Base-by-base conservation (phyloP, 1,284 basidiomycete species). In the Sporisorium iseilematis-ciliati region DNA sequence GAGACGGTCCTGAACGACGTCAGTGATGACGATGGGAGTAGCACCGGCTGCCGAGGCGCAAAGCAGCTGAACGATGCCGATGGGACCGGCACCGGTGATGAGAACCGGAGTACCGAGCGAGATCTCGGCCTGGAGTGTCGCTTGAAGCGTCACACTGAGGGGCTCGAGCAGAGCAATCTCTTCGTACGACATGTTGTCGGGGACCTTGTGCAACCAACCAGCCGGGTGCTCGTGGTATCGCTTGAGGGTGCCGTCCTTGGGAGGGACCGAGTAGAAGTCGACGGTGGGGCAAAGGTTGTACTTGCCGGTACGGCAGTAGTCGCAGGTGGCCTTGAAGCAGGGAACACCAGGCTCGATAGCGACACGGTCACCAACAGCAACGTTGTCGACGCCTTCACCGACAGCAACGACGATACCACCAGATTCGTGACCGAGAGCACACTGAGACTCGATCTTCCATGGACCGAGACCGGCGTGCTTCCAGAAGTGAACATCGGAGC, bases 101-200 rank as follows among this genome's bases (percentile, higher is more conserved):
- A 81, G 68, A 16, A 77, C 75, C 0, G 79, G 79, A 20, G 63
- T 61, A 31, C 88, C 88, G 14, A 89, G 84, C 31, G 77, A 74
- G 21, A 89, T 80, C 2, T 85, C 86, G 1, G 88, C 87, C 33
- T 88, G 83, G 58, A 89, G 87, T n/a, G 89, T 84, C 0, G 88
- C 89, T 2, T 88, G 88, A 12, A 89, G 78, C 1, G 87, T 88
- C 2, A 89, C 89, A 0, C 86, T 83, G 6, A 89, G 84, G 0
- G 89, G 89, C 78, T 89, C 88, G 67, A 88, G 86, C 4, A 89
- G 80, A 0, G 87, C 86, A 23, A 88, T 88, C 74, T 89, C 88
- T 65, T 89, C 88, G 75, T 69, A 82, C 50, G 65, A 67, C 78
- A 82, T 75, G 46, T 65, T 65, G 48, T 80, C 79, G 1, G 88